These are phyloP conservation scores for Arthrinium phaeospermum DNA, from an alignment of 2,329 filamentous ascomycete genomes.

Conservation along the genomic window DNA sequence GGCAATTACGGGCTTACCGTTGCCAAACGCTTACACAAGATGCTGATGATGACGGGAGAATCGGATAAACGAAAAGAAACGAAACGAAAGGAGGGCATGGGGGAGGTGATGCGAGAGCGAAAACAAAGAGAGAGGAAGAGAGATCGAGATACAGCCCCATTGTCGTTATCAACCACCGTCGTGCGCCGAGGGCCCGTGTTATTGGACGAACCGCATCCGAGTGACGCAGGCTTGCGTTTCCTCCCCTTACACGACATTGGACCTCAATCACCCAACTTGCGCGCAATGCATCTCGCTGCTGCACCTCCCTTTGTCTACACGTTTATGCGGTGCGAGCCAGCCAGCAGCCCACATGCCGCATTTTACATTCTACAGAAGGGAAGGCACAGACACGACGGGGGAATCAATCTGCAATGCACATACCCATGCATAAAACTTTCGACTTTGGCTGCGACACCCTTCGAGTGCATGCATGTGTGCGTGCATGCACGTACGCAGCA, in stretches of 20 bases:
- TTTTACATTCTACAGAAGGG: background rate
- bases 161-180: background rate
- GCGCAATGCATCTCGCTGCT: background rate
- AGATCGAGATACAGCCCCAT: background rate
- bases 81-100: background rate
- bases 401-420: background rate
- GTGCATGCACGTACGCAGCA: background rate
- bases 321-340: background rate
- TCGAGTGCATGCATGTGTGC: background rate
- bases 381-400: background rate
- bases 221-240: background rate
- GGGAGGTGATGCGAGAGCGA: background rate
- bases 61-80: background rate
- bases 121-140: background rate
- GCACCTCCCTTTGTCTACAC: background rate
- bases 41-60: background rate
- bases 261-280: background rate
- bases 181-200: background rate
- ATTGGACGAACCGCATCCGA: conserved; percentile 12
- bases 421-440: background rate
- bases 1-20: background rate
- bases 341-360: background rate
- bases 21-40: background rate
- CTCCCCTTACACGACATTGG: background rate
- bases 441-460: background rate